A percentile compares a stretch with the other conserved stretches of the same genome.
phyloP scores from a whole-genome alignment of 2,329 filamentous ascomycete genomes.

The Tolypocladium inflatum region DNA sequence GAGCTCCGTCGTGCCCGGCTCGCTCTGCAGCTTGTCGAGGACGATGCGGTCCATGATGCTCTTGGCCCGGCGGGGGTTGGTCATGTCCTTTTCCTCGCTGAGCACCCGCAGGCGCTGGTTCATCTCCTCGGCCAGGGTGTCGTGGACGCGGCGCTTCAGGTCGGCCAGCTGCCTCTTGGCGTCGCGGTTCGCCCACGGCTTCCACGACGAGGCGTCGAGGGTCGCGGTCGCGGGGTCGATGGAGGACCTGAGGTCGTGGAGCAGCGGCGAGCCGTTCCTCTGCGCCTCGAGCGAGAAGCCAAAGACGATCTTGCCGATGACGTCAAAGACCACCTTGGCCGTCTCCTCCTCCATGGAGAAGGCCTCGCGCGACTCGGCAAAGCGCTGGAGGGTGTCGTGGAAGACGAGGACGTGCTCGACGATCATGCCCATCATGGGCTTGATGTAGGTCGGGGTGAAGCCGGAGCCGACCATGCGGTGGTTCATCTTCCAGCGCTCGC shows the following conservation, averaged over 20 bases:
- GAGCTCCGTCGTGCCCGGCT: constrained; percentile 1
- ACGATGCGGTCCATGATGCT: constrained; percentile 11
- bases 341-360: constrained; percentile 11
- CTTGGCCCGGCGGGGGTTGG: constrained; percentile 3
- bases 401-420: background rate
- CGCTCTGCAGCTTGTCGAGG: constrained; percentile 8
- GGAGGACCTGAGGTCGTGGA: constrained; percentile 6
- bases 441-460: constrained; percentile 12
- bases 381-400: constrained; percentile 5
- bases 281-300: constrained; percentile 8
- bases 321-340: constrained; percentile 9
- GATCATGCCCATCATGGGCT: constrained; percentile 12
- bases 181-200: background rate
- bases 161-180: background rate
- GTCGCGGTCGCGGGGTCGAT: constrained; percentile 1
- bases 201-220: background rate
- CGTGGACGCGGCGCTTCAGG: background rate
- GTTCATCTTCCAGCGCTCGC: constrained; percentile 14
- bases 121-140: background rate
- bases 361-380: constrained; percentile 4
- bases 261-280: constrained; percentile 4
- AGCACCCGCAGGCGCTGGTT: background rate
- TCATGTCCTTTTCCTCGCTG: constrained; percentile 8
- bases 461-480: constrained; percentile 14
- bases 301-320: constrained; percentile 11